These are phyloP conservation scores for Eucommia ulmoides DNA, from an alignment of 257 asterid genomes.

Conservation along the genomic window DNA sequence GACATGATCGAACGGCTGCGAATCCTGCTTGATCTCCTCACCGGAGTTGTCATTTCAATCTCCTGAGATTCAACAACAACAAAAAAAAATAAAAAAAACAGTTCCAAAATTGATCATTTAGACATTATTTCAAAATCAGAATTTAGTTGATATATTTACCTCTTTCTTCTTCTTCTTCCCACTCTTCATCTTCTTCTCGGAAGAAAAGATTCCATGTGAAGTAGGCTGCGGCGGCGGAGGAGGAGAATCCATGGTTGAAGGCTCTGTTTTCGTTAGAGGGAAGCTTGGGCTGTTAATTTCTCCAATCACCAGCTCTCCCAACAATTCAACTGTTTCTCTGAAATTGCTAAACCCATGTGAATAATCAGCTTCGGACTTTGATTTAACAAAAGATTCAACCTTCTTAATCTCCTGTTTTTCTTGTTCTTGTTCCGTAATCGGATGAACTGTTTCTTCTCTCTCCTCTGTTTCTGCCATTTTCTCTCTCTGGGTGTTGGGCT, in stretches of 20 bases:
- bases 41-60: conserved; percentile 30
- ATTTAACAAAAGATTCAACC: conserved; percentile 17
- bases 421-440: not conserved
- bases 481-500: not conserved
- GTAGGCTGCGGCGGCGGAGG: too few species aligned
- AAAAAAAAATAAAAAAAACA: too few species aligned
- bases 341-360: too few species aligned
- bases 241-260: conserved; percentile 15
- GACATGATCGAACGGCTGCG: conserved; percentile 37
- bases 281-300: conserved; percentile 21
- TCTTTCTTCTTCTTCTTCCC: conserved; percentile 34
- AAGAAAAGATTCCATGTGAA: conserved; percentile 33
- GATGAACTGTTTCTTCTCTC: not conserved
- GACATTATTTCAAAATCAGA: too few species aligned
- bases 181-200: conserved; percentile 28
- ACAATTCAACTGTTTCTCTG: conserved; percentile 42
- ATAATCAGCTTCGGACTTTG: too few species aligned
- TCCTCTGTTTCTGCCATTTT: too few species aligned
- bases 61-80: conserved; percentile 26
- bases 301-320: conserved; percentile 47
- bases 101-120: too few species aligned
- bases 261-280: conserved; percentile 7
- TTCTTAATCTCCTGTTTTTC: conserved; percentile 6
- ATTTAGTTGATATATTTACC: too few species aligned
- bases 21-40: conserved; percentile 63